Conservation (phyloP, 2,329 filamentous ascomycete genomes). For the Penicillium freii region DNA sequence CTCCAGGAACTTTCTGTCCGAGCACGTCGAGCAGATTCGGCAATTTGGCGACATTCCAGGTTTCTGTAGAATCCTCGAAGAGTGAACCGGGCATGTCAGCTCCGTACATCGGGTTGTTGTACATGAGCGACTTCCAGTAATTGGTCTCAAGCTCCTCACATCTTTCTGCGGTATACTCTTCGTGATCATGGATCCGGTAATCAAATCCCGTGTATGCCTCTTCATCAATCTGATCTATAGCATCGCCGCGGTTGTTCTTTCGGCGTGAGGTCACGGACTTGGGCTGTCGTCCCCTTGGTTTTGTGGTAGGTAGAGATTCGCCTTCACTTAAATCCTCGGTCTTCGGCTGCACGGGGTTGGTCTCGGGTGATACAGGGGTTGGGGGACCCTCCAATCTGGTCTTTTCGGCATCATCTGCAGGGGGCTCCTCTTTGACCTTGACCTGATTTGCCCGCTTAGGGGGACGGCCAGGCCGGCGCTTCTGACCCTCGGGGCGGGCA, state of each 20-base stretch:
- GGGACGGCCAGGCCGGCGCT: constrained; percentile 46
- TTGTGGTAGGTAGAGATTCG: constrained; percentile 41
- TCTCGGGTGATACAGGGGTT: constrained; percentile 54
- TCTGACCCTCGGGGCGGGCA: constrained; percentile 42
- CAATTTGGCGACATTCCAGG: constrained; percentile 93
- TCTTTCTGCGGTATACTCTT: constrained; percentile 84
- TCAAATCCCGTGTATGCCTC: constrained; percentile 87
- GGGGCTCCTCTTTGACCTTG: constrained; percentile 41
- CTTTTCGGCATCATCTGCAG: constrained; percentile 39
- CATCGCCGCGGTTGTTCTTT: constrained; percentile 79
- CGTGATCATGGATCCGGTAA: constrained; percentile 77
- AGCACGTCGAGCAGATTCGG: constrained; percentile 91
- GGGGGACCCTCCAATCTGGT: constrained; percentile 49
- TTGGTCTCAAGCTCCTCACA: constrained; percentile 91
- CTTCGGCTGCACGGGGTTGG: constrained; percentile 55
- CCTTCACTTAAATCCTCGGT: constrained; percentile 53
- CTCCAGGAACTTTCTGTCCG: constrained; percentile 91
- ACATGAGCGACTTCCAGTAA: constrained; percentile 97
- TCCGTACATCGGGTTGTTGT: constrained; percentile 90
- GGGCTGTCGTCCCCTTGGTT: constrained; percentile 56
- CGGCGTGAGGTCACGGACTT: constrained; percentile 80
- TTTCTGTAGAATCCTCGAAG: constrained; percentile 78
- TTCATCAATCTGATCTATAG: constrained; percentile 78
- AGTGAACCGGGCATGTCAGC: constrained; percentile 95
- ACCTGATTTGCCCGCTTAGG: constrained; percentile 39